phyloP scores from a whole-genome alignment of 331 rosid genomes.

The Erythrophleum ivorense region DNA sequence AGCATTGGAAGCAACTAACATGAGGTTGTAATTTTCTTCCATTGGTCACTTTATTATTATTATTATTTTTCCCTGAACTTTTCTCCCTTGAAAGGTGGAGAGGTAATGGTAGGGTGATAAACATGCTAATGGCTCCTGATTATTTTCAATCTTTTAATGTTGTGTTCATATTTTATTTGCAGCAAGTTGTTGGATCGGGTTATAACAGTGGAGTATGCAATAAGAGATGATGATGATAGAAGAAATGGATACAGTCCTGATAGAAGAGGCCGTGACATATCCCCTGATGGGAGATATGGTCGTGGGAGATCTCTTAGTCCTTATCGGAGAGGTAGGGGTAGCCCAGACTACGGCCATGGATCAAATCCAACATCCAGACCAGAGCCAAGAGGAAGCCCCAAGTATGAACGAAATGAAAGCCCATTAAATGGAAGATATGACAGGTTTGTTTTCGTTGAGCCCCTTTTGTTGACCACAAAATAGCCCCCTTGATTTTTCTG shows the following conservation, averaged over 20 bases:
- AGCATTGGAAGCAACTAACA: constrained; percentile 76
- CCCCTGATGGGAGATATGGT: constrained; percentile 75
- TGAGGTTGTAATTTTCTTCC: constrained; percentile 60
- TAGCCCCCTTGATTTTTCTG: not conserved
- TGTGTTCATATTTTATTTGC: constrained; percentile 44
- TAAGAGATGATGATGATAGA: constrained; percentile 77
- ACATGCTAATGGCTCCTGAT: not conserved
- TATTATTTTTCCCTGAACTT: not conserved
- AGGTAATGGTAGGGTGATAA: constrained; percentile 7
- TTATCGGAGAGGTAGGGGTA: constrained; percentile 71
- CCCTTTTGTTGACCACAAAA: not conserved
- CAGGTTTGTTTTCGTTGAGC: constrained; percentile 46
- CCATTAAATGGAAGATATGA: constrained; percentile 71
- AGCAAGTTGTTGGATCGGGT: constrained; percentile 87
- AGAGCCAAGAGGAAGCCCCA: constrained; percentile 74
- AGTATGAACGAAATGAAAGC: constrained; percentile 67
- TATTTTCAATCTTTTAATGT: constrained; percentile 5
- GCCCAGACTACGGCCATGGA: constrained; percentile 85
- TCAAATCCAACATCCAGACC: constrained; percentile 65
- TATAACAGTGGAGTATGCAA: constrained; percentile 85
- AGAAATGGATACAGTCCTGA: constrained; percentile 78
- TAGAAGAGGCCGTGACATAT: constrained; percentile 69
- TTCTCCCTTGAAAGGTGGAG: constrained; percentile 11
- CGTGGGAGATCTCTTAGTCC: constrained; percentile 83
- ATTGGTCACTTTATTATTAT: not conserved